phyloP scores from a whole-genome alignment of 352 stramenopile genomes.

The Phytophthora capsici region DNA sequence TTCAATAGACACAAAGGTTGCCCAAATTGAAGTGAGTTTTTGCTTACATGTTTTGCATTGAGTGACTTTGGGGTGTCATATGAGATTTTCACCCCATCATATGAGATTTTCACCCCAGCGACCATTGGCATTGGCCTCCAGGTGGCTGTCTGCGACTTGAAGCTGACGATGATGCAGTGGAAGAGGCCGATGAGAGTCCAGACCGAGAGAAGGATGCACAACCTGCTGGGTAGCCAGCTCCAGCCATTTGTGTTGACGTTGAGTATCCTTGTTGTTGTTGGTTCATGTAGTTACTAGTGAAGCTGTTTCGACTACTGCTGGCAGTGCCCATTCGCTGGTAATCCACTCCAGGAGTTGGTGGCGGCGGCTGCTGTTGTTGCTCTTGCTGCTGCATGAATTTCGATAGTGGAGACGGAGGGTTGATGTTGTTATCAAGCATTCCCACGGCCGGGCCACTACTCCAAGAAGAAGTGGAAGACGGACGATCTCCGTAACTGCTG shows the following conservation, averaged over 20 bases:
- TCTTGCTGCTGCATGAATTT: constrained; percentile 78
- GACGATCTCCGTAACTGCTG: constrained; percentile 10
- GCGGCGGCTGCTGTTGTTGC: constrained; percentile 26
- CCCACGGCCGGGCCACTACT: constrained; percentile 2
- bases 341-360: constrained; percentile 11
- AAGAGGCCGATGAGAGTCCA: constrained; percentile 28
- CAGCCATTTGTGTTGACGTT: neutral
- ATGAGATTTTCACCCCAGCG: constrained; percentile 26
- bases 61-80: neutral
- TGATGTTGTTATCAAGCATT: constrained; percentile 18
- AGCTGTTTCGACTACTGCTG: constrained; percentile 25
- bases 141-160: constrained; percentile 56
- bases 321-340: constrained; percentile 26
- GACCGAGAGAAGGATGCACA: constrained; percentile 23
- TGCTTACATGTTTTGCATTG: too few species aligned
- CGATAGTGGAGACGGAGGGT: constrained; percentile 65
- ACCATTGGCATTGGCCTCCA: constrained; percentile 71
- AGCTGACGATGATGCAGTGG: constrained; percentile 17
- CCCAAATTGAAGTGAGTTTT: too few species aligned
- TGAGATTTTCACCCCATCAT: constrained; percentile 19
- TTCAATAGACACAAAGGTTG: too few species aligned
- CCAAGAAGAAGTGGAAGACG: constrained; percentile 20
- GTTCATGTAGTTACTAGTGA: constrained; percentile 11
- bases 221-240: constrained; percentile 4
- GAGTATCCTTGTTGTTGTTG: constrained; percentile 13